phyloP scores from a whole-genome alignment of 306 rosid genomes.

The Argentina anserina region DNA sequence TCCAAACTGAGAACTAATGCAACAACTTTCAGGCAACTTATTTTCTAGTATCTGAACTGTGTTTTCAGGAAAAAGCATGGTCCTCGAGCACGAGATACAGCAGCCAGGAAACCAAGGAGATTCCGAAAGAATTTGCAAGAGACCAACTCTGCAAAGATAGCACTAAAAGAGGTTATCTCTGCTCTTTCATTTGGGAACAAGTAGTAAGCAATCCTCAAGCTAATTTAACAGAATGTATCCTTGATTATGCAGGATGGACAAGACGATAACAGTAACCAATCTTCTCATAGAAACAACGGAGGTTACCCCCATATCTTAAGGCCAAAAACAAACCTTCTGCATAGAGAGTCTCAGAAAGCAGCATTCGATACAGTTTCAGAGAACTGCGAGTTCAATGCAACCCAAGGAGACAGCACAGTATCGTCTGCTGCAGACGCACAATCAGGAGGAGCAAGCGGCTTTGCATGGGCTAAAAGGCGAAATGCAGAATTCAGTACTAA shows the following conservation, averaged over 20 bases:
- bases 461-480: conserved; percentile 66
- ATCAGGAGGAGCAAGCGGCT: conserved; percentile 52
- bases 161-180: conserved; percentile 51
- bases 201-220: conserved; percentile 4
- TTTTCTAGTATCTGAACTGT: background rate
- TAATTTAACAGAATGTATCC: conserved; percentile 8
- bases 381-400: conserved; percentile 32
- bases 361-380: conserved; percentile 52
- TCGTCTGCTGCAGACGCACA: conserved; percentile 41
- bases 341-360: conserved; percentile 36
- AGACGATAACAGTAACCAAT: conserved; percentile 26
- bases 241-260: conserved; percentile 36
- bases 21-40: background rate
- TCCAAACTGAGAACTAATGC: background rate
- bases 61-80: conserved; percentile 55
- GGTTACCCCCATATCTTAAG: conserved; percentile 22
- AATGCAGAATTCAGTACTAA: conserved; percentile 41
- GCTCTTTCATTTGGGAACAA: background rate
- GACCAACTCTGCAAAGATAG: conserved; percentile 23
- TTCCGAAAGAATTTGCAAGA: conserved; percentile 45
- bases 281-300: conserved; percentile 33
- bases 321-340: conserved; percentile 35
- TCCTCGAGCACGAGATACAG: conserved; percentile 41
- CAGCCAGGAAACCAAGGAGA: conserved; percentile 60
- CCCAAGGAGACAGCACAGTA: conserved; percentile 39